Conservation (phyloP, 306 rosid species). For the Castanopsis chinensis region DNA sequence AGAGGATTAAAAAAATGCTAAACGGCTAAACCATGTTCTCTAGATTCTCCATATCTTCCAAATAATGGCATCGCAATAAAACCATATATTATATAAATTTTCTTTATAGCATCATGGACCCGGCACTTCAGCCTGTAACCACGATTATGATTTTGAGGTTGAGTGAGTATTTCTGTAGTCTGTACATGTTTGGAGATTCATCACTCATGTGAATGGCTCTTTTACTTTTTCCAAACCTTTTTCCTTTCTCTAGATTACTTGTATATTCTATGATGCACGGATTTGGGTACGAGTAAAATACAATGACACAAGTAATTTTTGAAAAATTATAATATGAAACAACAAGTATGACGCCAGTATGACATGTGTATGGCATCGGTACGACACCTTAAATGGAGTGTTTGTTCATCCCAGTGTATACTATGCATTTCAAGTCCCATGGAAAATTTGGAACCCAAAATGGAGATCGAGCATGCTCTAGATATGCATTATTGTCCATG, state of each 20-base stretch:
- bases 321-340: too few relatives aligned
- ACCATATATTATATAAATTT: neutral
- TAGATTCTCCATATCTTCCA: neutral
- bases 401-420: neutral
- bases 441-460: neutral
- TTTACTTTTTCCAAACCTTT: neutral
- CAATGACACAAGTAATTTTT: too few relatives aligned
- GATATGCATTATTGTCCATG: neutral
- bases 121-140: neutral
- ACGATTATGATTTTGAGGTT: neutral
- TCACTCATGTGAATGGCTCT: neutral
- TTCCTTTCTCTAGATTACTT: neutral
- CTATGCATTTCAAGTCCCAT: neutral
- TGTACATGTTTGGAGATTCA: neutral
- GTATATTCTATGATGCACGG: too few relatives aligned
- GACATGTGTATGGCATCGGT: too few relatives aligned
- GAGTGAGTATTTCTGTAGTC: neutral
- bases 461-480: neutral
- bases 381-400: too few relatives aligned
- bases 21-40: neutral
- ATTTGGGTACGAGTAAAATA: accelerated
- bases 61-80: neutral
- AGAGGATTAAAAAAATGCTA: neutral
- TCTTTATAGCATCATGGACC: neutral
- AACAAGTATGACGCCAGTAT: too few relatives aligned